Conservation (phyloP, 108 stramenopile species). For the Skeletonema potamos region DNA sequence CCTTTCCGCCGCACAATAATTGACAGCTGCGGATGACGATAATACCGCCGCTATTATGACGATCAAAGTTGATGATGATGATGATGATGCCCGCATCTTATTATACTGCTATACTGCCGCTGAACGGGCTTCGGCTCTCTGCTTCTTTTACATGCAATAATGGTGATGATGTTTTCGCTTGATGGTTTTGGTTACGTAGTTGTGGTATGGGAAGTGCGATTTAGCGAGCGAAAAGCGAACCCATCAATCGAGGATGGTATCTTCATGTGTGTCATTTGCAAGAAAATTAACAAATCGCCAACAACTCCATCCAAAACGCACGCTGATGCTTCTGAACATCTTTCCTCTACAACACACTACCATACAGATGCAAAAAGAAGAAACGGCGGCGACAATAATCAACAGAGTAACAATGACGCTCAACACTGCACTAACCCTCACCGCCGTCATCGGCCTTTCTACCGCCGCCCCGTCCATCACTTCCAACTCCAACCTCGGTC, state of each 20-base stretch:
- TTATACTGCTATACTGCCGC: background rate
- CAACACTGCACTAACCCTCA: background rate
- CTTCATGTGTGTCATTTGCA: too few species aligned
- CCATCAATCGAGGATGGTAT: too few species aligned
- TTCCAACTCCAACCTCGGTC: constrained; percentile 55
- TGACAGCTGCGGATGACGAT: background rate
- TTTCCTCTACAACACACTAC: background rate
- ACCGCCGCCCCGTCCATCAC: constrained; percentile 35
- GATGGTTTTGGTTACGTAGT: too few species aligned
- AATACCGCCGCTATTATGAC: background rate
- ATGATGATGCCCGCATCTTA: background rate
- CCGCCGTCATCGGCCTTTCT: constrained; percentile 10
- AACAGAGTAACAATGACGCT: constrained; percentile 18
- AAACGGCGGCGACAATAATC: background rate
- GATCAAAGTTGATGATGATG: background rate
- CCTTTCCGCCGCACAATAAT: background rate
- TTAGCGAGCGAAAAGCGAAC: too few species aligned
- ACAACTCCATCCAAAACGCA: too few species aligned
- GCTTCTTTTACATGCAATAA: background rate
- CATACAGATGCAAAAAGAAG: background rate
- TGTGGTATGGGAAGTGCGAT: too few species aligned
- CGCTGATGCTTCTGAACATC: too few species aligned
- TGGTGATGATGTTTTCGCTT: background rate
- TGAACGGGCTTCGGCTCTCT: background rate
- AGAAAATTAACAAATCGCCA: too few species aligned